Evolutionary conservation across 495 filamentous ascomycete genomes (phyloP), one percentile per base, ranked within the genome.

Genomic region (Delitschia confertaspora): DNA sequence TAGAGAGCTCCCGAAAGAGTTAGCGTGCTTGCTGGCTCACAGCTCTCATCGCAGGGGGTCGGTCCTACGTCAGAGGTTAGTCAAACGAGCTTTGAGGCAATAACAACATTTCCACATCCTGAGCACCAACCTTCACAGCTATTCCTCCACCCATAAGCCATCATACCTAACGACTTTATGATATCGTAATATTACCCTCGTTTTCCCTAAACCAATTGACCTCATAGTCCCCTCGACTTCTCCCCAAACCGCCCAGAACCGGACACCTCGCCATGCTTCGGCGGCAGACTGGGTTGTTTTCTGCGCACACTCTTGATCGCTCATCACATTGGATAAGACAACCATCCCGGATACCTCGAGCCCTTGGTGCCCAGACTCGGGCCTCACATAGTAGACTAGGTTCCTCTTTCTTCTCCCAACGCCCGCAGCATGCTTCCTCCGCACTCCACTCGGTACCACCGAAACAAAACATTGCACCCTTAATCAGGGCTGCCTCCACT

Each of bases 341-440:
- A n/a, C n/a, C n/a, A n/a, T n/a, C n/a, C n/a, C n/a, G 32, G 18
- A 13, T 26, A 13, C 37, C 33, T 18, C 41, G 36, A 14, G 25
- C n/a, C 9, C 13, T 22, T 3, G 10, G 35, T n/a, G 25, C 32
- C 7, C 36, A 37, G 30, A 24, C 27, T 13, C 42, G 47, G 14
- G 30, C 43, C 6, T 47, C 44, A n/a, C 48, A 30, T 21, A 47
- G 43, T 38, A 51, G 47, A 51, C 42, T 47, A 13, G 33, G 47
- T 6, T 39, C 34, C 17, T 41, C 47, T 9, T 38, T 33, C 42
- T 23, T 38, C 24, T 14, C 13, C 3, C 44, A 35, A 34, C 42
- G 53, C 38, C 47, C 47, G 23, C 37, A 44, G 22, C 42, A 30
- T 8, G 36, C 47, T 9, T 11, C 36, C 16, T 30, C 42, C 2